Percentiles rank a stretch among this genome's conserved stretches.
phyloP scores from a whole-genome alignment of 257 asterid species.

The Fraxinus pennsylvanica region DNA sequence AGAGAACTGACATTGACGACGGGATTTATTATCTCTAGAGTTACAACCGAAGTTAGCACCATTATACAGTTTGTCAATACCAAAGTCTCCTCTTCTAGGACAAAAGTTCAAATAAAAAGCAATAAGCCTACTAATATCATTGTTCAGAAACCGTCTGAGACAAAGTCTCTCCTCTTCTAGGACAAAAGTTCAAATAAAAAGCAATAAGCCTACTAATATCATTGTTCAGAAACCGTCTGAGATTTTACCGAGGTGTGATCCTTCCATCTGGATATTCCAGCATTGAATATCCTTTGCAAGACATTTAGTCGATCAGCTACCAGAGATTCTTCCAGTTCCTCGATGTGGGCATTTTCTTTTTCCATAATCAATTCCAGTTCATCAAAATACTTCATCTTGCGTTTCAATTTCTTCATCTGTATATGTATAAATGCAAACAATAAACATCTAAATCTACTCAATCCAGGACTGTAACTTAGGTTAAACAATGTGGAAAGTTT shows the following conservation, averaged over 20 bases:
- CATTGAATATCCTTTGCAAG: conserved; percentile 48
- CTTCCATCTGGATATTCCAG: conserved; percentile 51
- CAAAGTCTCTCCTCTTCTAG: not conserved
- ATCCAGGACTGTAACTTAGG: not conserved
- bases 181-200: not conserved
- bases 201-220: conserved; percentile 5
- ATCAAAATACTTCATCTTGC: conserved; percentile 61
- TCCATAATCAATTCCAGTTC: conserved; percentile 68
- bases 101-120: not conserved
- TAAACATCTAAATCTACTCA: not conserved
- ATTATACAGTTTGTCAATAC: not conserved
- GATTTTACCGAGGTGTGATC: conserved; percentile 38
- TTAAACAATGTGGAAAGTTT: not conserved
- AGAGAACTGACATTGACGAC: not conserved
- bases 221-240: conserved; percentile 34
- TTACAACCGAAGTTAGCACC: not conserved
- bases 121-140: conserved; percentile 13
- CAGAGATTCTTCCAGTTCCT: conserved; percentile 59
- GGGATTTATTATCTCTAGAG: not conserved
- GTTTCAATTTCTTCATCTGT: conserved; percentile 65
- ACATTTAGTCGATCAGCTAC: conserved; percentile 51
- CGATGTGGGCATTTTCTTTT: conserved; percentile 50
- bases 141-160: conserved; percentile 33
- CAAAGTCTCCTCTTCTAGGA: not conserved
- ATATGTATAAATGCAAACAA: conserved; percentile 12